Percentiles rank a stretch among this genome's conserved stretches.
phyloP scores from a whole-genome alignment of 768 basidiomycete species.

The Leccinum subgranulosum region DNA sequence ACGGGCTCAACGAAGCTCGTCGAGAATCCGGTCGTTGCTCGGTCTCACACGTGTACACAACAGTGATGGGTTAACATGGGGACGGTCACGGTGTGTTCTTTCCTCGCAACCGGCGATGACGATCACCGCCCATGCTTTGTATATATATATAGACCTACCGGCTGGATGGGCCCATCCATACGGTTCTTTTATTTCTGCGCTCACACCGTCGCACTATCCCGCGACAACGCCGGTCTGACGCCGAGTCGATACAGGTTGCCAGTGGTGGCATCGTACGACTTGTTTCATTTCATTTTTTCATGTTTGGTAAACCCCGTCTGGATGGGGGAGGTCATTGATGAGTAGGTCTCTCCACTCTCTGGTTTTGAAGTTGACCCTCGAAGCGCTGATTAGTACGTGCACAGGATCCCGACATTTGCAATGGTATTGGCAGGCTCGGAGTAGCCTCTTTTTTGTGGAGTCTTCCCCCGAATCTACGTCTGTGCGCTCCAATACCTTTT shows the following conservation, averaged over 20 bases:
- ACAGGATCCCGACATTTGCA: neutral
- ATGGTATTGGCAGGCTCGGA: neutral
- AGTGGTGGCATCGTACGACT: neutral
- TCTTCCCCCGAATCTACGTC: neutral
- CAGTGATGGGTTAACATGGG: slow-evolving; percentile 4
- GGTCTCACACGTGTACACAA: neutral
- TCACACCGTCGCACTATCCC: slow-evolving; percentile 1
- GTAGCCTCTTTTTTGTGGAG: neutral
- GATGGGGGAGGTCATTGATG: neutral
- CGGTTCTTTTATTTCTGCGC: neutral
- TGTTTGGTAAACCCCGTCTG: neutral
- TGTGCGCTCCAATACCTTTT: neutral
- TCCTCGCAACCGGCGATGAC: slow-evolving; percentile 6
- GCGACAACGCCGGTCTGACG: neutral
- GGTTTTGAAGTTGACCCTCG: neutral
- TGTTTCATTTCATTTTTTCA: neutral
- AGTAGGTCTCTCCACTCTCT: neutral
- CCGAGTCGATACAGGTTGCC: neutral
- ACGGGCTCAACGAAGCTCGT: neutral
- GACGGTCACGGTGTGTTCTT: slow-evolving; percentile 3
- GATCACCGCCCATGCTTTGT: neutral
- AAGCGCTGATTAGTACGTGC: neutral
- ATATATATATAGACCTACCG: neutral
- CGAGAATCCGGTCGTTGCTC: neutral
- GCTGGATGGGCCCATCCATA: neutral